Percentiles rank a stretch among this genome's conserved stretches.
Conservation (phyloP, 2,329 filamentous ascomycete species). For the Fusarium continuum region DNA sequence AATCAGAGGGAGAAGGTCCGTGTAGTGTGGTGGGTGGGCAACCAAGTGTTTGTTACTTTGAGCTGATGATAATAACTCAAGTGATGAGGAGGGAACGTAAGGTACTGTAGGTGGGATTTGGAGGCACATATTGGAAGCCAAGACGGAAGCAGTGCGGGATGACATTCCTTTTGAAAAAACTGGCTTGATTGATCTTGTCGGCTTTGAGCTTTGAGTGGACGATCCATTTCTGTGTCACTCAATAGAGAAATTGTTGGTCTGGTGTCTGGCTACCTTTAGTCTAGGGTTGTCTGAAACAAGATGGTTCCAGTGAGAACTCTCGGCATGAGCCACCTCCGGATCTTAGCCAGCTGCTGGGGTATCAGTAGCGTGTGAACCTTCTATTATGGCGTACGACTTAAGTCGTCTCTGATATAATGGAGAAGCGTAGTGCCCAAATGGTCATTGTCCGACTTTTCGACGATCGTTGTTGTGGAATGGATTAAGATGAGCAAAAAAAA, state of each 20-base stretch:
- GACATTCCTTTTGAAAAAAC: slow-evolving; percentile 20
- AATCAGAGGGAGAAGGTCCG: slow-evolving; percentile 4
- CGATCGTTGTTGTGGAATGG: slow-evolving; percentile 5
- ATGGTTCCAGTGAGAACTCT: slow-evolving; percentile 36
- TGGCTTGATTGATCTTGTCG: background rate
- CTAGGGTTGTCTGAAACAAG: slow-evolving; percentile 45
- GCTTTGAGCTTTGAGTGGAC: background rate
- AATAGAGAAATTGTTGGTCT: slow-evolving; percentile 22
- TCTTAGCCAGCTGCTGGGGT: slow-evolving; percentile 31
- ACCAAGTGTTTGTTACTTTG: background rate
- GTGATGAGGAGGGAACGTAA: background rate
- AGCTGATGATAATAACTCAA: background rate
- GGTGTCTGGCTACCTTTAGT: too few relatives aligned
- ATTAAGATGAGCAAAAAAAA: background rate
- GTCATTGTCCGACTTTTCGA: background rate
- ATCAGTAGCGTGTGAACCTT: slow-evolving; percentile 24
- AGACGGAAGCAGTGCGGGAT: slow-evolving; percentile 17
- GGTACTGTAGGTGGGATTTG: background rate
- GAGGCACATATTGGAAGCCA: background rate
- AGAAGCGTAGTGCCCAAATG: background rate
- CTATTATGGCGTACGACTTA: background rate
- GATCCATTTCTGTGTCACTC: slow-evolving; percentile 11
- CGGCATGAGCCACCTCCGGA: slow-evolving; percentile 48
- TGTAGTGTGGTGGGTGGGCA: background rate
- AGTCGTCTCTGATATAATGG: background rate